phyloP scores from a whole-genome alignment of 257 asterid genomes.

The Solanum lycopersicoides region DNA sequence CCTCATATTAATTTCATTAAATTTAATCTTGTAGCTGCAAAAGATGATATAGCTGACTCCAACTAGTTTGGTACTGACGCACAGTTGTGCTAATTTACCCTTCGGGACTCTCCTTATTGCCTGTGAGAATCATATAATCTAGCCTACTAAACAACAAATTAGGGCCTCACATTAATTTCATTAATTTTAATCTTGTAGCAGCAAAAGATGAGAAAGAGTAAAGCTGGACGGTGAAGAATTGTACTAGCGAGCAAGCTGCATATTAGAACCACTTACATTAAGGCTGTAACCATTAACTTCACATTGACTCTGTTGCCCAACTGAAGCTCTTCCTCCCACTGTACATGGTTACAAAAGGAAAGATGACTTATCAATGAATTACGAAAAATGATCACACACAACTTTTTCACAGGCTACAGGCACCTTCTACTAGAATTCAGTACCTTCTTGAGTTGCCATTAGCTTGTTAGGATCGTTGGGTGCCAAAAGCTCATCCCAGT shows the following conservation, averaged over 20 bases:
- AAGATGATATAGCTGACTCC: neutral
- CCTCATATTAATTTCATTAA: neutral
- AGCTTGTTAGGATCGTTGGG: constrained; percentile 46
- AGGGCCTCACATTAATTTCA: neutral
- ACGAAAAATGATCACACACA: neutral
- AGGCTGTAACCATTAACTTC: constrained; percentile 24
- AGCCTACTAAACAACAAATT: neutral
- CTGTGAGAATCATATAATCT: neutral
- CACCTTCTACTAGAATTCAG: neutral
- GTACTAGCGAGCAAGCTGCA: neutral
- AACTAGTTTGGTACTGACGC: neutral
- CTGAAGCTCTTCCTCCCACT: constrained; percentile 40
- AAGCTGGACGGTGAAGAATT: neutral
- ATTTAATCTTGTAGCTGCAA: neutral
- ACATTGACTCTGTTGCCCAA: constrained; percentile 32
- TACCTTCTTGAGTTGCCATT: constrained; percentile 55
- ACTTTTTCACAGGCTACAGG: neutral
- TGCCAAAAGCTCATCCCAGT: constrained; percentile 94
- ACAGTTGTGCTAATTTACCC: neutral
- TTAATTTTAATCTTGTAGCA: neutral
- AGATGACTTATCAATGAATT: neutral
- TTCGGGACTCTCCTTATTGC: neutral
- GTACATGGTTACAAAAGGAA: neutral
- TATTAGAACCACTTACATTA: constrained; percentile 36
- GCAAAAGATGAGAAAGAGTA: neutral